Percentiles rank a stretch among this genome's conserved stretches.
Evolutionary conservation across 2,329 filamentous ascomycete species (phyloP).

Genomic region (Cercospora nicotianae): DNA sequence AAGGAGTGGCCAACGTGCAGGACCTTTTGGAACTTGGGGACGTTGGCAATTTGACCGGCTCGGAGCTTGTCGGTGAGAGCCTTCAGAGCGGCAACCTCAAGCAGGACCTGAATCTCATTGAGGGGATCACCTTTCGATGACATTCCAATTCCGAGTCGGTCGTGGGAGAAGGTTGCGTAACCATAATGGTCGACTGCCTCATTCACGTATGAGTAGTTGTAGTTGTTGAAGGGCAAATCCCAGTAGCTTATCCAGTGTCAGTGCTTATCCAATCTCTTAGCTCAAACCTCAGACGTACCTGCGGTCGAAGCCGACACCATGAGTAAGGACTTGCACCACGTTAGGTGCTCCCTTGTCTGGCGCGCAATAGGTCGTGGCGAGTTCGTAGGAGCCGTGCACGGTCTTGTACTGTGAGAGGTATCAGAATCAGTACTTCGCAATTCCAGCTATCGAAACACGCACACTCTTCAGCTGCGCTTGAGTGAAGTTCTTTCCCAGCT

Average conservation of each 20-base stretch:
- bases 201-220: slow-evolving; percentile 64
- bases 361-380: slow-evolving; percentile 62
- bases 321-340: slow-evolving; percentile 52
- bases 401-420: slow-evolving; percentile 46
- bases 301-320: slow-evolving; percentile 57
- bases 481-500: slow-evolving; percentile 54
- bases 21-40: slow-evolving; percentile 47
- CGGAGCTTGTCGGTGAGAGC: slow-evolving; percentile 55
- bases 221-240: slow-evolving; percentile 57
- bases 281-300: too few species aligned
- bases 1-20: slow-evolving; percentile 66
- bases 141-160: slow-evolving; percentile 62
- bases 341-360: slow-evolving; percentile 49
- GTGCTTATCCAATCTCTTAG: slow-evolving; percentile 42
- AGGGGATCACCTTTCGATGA: slow-evolving; percentile 61
- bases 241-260: slow-evolving; percentile 60
- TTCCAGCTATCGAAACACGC: slow-evolving; percentile 4
- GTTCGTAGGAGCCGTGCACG: slow-evolving; percentile 56
- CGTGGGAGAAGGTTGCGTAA: slow-evolving; percentile 61
- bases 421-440: neutral
- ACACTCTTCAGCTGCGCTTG: slow-evolving; percentile 48
- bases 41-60: slow-evolving; percentile 44
- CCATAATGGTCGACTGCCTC: slow-evolving; percentile 55
- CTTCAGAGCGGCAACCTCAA: slow-evolving; percentile 60
- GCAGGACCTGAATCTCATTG: slow-evolving; percentile 58